These are phyloP conservation scores for Periglandula ipomoeae DNA, from an alignment of 2,329 filamentous ascomycete genomes.

Conservation along the genomic window DNA sequence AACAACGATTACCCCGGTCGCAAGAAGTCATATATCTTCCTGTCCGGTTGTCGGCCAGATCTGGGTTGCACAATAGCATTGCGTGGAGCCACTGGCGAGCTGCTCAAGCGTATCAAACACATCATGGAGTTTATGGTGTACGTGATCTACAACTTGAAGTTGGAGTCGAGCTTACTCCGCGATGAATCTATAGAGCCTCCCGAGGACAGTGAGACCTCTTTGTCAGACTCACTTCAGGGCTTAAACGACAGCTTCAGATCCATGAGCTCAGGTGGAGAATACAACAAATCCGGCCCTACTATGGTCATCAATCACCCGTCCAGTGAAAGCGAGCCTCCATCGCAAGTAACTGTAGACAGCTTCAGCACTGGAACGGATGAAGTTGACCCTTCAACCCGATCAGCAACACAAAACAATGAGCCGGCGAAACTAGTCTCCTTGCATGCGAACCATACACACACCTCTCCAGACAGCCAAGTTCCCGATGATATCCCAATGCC, in stretches of 20 bases:
- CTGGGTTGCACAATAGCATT: slow-evolving; percentile 92
- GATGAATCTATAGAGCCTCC: slow-evolving; percentile 88
- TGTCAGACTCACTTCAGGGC: slow-evolving; percentile 30
- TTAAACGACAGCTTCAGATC: slow-evolving; percentile 30
- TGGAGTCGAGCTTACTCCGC: slow-evolving; percentile 88
- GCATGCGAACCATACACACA: slow-evolving; percentile 35
- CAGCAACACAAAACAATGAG: slow-evolving; percentile 16
- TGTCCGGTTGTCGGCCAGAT: slow-evolving; percentile 82
- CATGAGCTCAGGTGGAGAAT: slow-evolving; percentile 22
- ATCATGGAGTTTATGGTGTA: slow-evolving; percentile 99
- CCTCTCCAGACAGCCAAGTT: slow-evolving; percentile 45
- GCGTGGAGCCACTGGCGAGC: slow-evolving; percentile 64
- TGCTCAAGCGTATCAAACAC: slow-evolving; percentile 72
- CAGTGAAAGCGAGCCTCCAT: slow-evolving; percentile 27
- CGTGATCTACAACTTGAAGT: slow-evolving; percentile 92
- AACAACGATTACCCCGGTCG: slow-evolving; percentile 62
- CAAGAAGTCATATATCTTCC: slow-evolving; percentile 92
- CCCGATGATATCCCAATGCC: slow-evolving; percentile 77
- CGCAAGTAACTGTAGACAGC: slow-evolving; percentile 23
- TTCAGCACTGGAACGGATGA: slow-evolving; percentile 18
- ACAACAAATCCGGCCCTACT: slow-evolving; percentile 19
- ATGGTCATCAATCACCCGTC: slow-evolving; percentile 26
- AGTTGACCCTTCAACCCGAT: slow-evolving; percentile 18
- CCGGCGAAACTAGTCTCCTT: slow-evolving; percentile 23
- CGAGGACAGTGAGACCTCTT: slow-evolving; percentile 39